phyloP scores from a whole-genome alignment of 2,329 filamentous ascomycete genomes.

The Ophiosphaerella korrae region DNA sequence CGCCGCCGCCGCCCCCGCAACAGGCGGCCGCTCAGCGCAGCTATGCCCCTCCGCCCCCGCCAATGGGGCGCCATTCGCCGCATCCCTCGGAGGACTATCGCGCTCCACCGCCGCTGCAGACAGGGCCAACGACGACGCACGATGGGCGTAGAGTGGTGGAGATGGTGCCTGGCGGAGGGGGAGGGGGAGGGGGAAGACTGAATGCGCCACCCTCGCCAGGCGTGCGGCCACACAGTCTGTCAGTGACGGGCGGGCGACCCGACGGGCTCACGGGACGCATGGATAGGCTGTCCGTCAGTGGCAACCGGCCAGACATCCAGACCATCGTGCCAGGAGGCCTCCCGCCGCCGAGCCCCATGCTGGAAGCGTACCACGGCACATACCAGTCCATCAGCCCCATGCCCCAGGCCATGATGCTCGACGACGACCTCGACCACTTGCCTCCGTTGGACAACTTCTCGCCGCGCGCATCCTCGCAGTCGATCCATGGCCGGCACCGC shows the following conservation, averaged over 20 bases:
- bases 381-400: constrained; percentile 95
- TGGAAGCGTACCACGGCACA: constrained; percentile 91
- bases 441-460: constrained; percentile 40
- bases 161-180: constrained; percentile 45
- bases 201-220: constrained; percentile 41
- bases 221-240: constrained; percentile 40
- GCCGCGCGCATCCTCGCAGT: constrained; percentile 36
- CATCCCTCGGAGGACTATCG: constrained; percentile 31
- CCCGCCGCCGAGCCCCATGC: constrained; percentile 79
- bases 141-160: constrained; percentile 48
- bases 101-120: constrained; percentile 28
- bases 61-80: constrained; percentile 34
- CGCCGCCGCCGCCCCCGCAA: constrained; percentile 6
- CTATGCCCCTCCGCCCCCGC: constrained; percentile 35
- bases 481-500: constrained; percentile 33
- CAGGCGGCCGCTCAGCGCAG: constrained; percentile 12
- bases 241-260: constrained; percentile 31
- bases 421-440: constrained; percentile 57
- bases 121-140: constrained; percentile 24
- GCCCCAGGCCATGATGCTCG: constrained; percentile 75
- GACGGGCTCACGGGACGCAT: constrained; percentile 49
- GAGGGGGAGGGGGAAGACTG: constrained; percentile 31
- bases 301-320: constrained; percentile 50
- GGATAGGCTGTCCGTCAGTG: constrained; percentile 55
- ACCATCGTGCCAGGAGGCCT: constrained; percentile 45